These are phyloP conservation scores for Zychaea mexicana DNA, from an alignment of 371 early-diverging fungal genomes.

Conservation along the genomic window DNA sequence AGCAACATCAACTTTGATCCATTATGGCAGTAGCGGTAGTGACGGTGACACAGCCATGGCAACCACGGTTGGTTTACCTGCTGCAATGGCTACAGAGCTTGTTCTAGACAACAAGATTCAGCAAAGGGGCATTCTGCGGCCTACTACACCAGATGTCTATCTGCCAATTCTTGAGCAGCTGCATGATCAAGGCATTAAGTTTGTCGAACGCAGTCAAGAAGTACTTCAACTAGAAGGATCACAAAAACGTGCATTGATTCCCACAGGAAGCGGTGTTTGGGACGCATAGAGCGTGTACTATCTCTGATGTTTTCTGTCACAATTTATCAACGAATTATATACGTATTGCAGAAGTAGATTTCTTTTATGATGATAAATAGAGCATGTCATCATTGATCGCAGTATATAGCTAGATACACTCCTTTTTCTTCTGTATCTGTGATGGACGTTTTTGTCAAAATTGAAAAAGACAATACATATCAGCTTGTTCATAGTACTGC, in stretches of 20 bases:
- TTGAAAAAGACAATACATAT: no score
- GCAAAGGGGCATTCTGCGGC: constrained; percentile 76
- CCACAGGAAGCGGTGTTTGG: constrained; percentile 39
- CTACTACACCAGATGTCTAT: constrained; percentile 77
- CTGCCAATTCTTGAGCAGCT: constrained; percentile 74
- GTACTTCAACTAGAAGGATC: constrained; percentile 12
- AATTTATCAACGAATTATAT: no score
- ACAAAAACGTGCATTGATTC: constrained; percentile 15
- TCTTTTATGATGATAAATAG: no score
- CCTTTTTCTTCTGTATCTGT: no score
- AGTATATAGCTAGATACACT: no score
- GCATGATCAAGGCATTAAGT: constrained; percentile 70
- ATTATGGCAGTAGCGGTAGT: constrained; percentile 68
- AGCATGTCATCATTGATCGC: no score
- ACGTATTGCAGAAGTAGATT: no score
- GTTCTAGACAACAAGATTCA: constrained; percentile 67
- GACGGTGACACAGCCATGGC: constrained; percentile 86
- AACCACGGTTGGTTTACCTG: constrained; percentile 87
- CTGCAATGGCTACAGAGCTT: constrained; percentile 87
- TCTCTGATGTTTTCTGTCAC: no score
- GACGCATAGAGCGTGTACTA: background rate
- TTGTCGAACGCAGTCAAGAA: constrained; percentile 58
- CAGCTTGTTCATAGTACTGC: no score
- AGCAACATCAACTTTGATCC: constrained; percentile 73
- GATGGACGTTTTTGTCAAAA: no score